Conservation (phyloP, 495 filamentous ascomycete genomes). For the Lasiosphaeris hirsuta region DNA sequence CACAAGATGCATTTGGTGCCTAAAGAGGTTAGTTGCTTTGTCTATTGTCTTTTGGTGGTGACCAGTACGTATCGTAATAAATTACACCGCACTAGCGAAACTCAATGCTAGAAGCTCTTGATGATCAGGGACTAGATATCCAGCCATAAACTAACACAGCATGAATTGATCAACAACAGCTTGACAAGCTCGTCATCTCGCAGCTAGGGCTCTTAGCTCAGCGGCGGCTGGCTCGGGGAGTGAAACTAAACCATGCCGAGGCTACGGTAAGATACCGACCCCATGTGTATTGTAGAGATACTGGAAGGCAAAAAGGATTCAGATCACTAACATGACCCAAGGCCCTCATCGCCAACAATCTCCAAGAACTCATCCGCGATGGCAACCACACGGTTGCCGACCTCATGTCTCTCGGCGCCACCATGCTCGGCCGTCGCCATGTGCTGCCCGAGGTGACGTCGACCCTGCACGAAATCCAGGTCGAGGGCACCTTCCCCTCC, state of each 20-base stretch:
- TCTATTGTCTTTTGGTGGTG: background rate
- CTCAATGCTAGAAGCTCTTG: too few relatives aligned
- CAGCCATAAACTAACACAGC: background rate
- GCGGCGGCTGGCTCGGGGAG: conserved; percentile 79
- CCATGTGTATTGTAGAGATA: too few relatives aligned
- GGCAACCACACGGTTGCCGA: conserved; percentile 87
- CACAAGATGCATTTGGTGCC: conserved; percentile 76
- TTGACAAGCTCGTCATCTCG: conserved; percentile 95
- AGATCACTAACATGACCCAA: conserved; percentile 32
- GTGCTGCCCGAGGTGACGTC: conserved; percentile 78
- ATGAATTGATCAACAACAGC: conserved; percentile 43
- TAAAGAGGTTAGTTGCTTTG: conserved; percentile 63
- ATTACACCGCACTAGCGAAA: background rate
- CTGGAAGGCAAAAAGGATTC: too few relatives aligned
- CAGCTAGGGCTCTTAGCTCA: conserved; percentile 88
- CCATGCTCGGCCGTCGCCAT: conserved; percentile 91
- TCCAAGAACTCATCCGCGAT: conserved; percentile 98
- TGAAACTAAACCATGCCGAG: conserved; percentile 88
- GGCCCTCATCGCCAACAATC: conserved; percentile 85
- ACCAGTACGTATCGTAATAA: background rate
- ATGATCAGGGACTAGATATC: too few relatives aligned
- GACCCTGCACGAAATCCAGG: conserved; percentile 77
- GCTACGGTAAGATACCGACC: conserved; percentile 65
- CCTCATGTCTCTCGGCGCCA: conserved; percentile 87
- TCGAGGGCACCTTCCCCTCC: conserved; percentile 88